Evolutionary conservation across 176 grass and related monocot species (phyloP).

Genomic region (Triticum urartu): DNA sequence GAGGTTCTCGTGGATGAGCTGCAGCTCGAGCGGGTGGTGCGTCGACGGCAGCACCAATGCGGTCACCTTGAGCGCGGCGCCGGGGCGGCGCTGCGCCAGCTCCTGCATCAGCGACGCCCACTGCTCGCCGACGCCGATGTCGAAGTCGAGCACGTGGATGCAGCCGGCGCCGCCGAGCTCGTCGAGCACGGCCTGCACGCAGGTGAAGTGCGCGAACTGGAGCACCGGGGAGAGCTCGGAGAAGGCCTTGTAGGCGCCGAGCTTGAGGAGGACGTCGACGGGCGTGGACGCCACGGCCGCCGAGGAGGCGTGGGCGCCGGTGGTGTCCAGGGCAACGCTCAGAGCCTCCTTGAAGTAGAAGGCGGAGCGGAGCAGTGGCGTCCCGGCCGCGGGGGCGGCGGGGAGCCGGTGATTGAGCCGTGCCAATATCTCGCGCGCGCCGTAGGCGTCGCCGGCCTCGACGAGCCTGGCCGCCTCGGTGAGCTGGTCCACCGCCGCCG

Average conservation of each 20-base stretch:
- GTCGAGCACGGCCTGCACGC: conserved; percentile 70
- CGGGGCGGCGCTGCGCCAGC: conserved; percentile 45
- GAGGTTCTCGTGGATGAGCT: conserved; percentile 64
- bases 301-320: background rate
- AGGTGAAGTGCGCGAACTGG: conserved; percentile 83
- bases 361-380: conserved; percentile 71
- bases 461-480: conserved; percentile 38
- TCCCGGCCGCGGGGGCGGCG: conserved; percentile 33
- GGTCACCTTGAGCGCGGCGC: conserved; percentile 56
- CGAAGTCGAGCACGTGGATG: conserved; percentile 85
- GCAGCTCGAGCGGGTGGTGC: conserved; percentile 61
- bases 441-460: conserved; percentile 38
- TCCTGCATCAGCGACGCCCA: conserved; percentile 90
- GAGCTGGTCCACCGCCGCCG: conserved; percentile 30
- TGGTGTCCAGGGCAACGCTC: conserved; percentile 39
- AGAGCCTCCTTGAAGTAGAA: conserved; percentile 87
- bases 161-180: conserved; percentile 45
- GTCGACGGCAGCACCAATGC: conserved; percentile 45
- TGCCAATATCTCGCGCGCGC: conserved; percentile 79
- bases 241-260: conserved; percentile 74
- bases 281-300: conserved; percentile 16
- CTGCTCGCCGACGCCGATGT: conserved; percentile 78
- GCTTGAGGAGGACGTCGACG: conserved; percentile 60
- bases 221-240: conserved; percentile 68
- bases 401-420: conserved; percentile 86